phyloP scores from a whole-genome alignment of 2,329 filamentous ascomycete genomes.

The Diaporthe ilicicola region DNA sequence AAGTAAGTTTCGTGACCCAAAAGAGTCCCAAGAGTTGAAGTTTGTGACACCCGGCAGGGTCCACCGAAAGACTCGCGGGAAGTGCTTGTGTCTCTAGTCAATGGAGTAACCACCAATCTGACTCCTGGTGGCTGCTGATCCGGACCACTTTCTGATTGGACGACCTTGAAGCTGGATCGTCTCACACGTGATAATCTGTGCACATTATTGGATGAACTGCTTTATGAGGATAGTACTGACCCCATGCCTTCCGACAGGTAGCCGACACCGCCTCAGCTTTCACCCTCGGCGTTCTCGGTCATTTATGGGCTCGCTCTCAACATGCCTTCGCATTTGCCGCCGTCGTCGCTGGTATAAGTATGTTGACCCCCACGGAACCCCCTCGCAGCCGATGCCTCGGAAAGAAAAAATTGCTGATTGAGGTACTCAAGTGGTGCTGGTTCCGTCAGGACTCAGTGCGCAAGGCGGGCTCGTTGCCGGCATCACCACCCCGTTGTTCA shows the following conservation, averaged over 20 bases:
- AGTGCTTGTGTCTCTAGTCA: too few relatives aligned
- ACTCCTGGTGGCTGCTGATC: too few relatives aligned
- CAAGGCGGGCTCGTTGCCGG: conserved; percentile 29
- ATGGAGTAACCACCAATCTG: too few relatives aligned
- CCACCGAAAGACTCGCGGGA: too few relatives aligned
- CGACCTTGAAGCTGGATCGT: not conserved
- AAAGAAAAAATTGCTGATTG: not conserved
- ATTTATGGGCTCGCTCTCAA: conserved; percentile 33
- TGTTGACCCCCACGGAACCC: not conserved
- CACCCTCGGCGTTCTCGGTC: conserved; percentile 30
- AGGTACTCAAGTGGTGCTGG: not conserved
- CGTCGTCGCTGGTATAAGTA: conserved; percentile 32
- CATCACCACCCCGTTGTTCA: conserved; percentile 28
- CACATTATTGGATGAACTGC: not conserved
- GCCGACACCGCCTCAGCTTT: conserved; percentile 32
- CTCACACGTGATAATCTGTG: too few relatives aligned
- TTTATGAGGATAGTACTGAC: not conserved
- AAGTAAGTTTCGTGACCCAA: not conserved
- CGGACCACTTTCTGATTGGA: not conserved
- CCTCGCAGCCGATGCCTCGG: not conserved
- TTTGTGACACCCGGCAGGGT: too few relatives aligned
- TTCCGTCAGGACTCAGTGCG: conserved; percentile 29
- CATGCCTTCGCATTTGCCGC: conserved; percentile 30
- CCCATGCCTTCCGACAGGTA: not conserved
- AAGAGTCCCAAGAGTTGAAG: too few relatives aligned